Conservation (phyloP, 495 filamentous ascomycete species). For the Hyaloscypha hepaticicola region DNA sequence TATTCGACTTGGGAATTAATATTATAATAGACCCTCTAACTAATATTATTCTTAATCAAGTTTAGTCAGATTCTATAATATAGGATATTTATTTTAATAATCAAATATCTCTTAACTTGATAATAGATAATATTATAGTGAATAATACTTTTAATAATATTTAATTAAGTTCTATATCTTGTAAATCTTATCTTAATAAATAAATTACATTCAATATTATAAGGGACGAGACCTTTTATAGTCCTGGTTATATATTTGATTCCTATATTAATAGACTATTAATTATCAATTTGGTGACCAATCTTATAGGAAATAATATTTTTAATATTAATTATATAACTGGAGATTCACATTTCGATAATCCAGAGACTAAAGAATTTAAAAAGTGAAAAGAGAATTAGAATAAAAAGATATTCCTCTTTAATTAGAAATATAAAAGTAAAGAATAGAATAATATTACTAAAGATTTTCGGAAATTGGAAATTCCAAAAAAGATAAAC, state of each 20-base stretch:
- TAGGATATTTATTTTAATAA: not conserved
- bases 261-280: too few species aligned
- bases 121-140: not conserved
- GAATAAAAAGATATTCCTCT: constrained; percentile 7
- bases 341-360: not conserved
- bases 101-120: not conserved
- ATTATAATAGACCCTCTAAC: too few species aligned
- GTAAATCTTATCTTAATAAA: too few species aligned
- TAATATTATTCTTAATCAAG: not conserved
- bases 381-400: constrained; percentile 8
- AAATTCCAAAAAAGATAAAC: not conserved
- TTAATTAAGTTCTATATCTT: too few species aligned
- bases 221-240: too few species aligned
- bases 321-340: too few species aligned
- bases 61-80: not conserved
- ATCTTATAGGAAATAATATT: too few species aligned
- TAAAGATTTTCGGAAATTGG: not conserved
- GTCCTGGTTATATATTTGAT: not conserved
- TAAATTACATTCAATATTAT: too few species aligned
- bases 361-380: not conserved
- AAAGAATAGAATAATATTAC: not conserved
- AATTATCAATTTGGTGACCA: too few species aligned
- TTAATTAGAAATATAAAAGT: constrained; percentile 3
- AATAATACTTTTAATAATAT: not conserved
- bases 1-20: not conserved